Evolutionary conservation across 2,329 filamentous ascomycete species (phyloP).

Genomic region (Talaromyces sp.): DNA sequence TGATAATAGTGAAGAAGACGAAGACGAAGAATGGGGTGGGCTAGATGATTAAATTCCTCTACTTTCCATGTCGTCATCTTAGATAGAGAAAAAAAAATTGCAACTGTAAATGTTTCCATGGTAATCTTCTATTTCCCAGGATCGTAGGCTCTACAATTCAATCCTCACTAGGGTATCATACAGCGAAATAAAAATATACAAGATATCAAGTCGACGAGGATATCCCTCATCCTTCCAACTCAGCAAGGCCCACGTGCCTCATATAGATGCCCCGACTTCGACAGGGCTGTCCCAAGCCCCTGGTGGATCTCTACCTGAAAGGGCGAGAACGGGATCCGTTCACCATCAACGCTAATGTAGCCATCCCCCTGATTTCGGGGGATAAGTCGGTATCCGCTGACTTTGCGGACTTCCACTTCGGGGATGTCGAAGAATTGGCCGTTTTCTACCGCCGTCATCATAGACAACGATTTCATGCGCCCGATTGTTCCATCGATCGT

Average conservation of each 20-base stretch:
- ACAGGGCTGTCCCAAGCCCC: conserved; percentile 78
- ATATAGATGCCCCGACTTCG: conserved; percentile 66
- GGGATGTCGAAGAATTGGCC: conserved; percentile 75
- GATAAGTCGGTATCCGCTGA: conserved; percentile 79
- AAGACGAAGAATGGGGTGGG: conserved; percentile 34
- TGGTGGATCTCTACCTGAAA: conserved; percentile 89
- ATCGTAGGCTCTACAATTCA: not conserved
- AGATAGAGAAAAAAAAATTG: not conserved
- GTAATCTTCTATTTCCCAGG: not conserved
- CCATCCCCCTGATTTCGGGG: conserved; percentile 68
- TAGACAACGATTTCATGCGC: conserved; percentile 60
- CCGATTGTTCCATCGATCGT: conserved; percentile 73
- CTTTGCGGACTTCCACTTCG: conserved; percentile 75
- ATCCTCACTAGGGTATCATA: not conserved
- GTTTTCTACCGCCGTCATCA: conserved; percentile 67
- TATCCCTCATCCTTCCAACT: conserved; percentile 3
- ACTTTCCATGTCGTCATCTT: not conserved
- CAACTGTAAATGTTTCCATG: not conserved
- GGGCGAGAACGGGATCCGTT: conserved; percentile 77
- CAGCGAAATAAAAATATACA: not conserved
- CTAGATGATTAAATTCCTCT: conserved; percentile 4
- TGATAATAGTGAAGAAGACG: conserved; percentile 32
- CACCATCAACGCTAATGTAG: conserved; percentile 92
- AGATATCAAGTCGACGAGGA: not conserved
- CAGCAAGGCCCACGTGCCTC: conserved; percentile 50